Evolutionary conservation across 2,329 filamentous ascomycete species (phyloP).

Genomic region (Neoarthrinium moseri): DNA sequence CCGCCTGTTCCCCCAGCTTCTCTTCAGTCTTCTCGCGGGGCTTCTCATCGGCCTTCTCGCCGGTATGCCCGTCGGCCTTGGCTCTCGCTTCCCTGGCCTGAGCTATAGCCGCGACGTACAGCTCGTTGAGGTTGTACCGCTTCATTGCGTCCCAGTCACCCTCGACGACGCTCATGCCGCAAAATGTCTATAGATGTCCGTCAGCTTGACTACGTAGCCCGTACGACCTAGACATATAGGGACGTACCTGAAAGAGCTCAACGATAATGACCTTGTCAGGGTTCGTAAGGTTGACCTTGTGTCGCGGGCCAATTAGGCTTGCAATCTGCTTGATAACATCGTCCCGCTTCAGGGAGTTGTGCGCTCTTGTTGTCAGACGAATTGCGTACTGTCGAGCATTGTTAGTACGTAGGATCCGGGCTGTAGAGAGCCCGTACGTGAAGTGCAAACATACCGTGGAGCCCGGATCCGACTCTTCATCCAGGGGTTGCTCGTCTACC

Average conservation of each 20-base stretch:
- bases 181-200: constrained; percentile 58
- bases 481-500: constrained; percentile 17
- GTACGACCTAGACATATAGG: background rate
- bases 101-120: constrained; percentile 52
- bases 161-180: constrained; percentile 77
- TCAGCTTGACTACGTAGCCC: background rate
- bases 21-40: no score
- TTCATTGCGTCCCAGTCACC: constrained; percentile 73
- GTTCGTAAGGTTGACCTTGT: constrained; percentile 75
- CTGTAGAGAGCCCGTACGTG: no score
- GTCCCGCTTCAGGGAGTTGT: constrained; percentile 66
- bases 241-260: constrained; percentile 73
- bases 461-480: constrained; percentile 15
- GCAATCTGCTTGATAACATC: constrained; percentile 72
- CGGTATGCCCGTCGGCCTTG: constrained; percentile 13
- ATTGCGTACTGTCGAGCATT: constrained; percentile 82
- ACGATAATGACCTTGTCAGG: constrained; percentile 78
- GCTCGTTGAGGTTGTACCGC: constrained; percentile 74
- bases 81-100: constrained; percentile 16
- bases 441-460: constrained; percentile 50
- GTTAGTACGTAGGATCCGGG: no score
- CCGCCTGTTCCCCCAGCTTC: no score
- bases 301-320: constrained; percentile 59
- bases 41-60: constrained; percentile 1
- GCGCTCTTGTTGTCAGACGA: constrained; percentile 72